Conservation (phyloP, 148 eudicot species). For the Mesembryanthemum crystallinum region DNA sequence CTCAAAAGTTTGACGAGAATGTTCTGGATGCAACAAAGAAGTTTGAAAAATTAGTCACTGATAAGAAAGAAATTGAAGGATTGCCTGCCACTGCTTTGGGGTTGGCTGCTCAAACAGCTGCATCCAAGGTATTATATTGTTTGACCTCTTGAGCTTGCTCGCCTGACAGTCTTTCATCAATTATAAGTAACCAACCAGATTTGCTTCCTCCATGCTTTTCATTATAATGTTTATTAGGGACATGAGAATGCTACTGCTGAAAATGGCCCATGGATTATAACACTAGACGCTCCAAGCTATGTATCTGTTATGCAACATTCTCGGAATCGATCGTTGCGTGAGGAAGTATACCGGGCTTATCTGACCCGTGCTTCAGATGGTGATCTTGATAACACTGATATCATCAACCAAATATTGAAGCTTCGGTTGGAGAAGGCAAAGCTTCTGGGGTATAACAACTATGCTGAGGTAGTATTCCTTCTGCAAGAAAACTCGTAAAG, state of each 20-base stretch:
- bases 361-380: constrained; percentile 94
- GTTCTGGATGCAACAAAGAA: constrained; percentile 97
- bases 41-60: constrained; percentile 78
- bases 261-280: constrained; percentile 93
- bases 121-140: constrained; percentile 58
- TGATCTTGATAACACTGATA: constrained; percentile 79
- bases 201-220: neutral
- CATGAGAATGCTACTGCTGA: constrained; percentile 94
- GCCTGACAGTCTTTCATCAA: neutral
- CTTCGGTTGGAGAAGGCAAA: constrained; percentile 85
- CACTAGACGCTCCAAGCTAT: constrained; percentile 90
- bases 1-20: constrained; percentile 88
- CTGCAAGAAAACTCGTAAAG: neutral
- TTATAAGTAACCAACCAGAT: neutral
- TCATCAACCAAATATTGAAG: constrained; percentile 81
- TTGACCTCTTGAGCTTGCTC: constrained; percentile 4
- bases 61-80: constrained; percentile 89
- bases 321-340: constrained; percentile 70
- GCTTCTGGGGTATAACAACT: constrained; percentile 89
- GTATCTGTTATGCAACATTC: constrained; percentile 96
- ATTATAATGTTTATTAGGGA: constrained; percentile 49
- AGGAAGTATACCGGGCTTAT: constrained; percentile 93
- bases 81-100: constrained; percentile 88
- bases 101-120: constrained; percentile 94
- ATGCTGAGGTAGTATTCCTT: constrained; percentile 69